Percentiles rank a stretch among this genome's conserved stretches.
These are phyloP conservation scores for Xylaria cubensis DNA, from an alignment of 495 filamentous ascomycete genomes.

Conservation along the genomic window DNA sequence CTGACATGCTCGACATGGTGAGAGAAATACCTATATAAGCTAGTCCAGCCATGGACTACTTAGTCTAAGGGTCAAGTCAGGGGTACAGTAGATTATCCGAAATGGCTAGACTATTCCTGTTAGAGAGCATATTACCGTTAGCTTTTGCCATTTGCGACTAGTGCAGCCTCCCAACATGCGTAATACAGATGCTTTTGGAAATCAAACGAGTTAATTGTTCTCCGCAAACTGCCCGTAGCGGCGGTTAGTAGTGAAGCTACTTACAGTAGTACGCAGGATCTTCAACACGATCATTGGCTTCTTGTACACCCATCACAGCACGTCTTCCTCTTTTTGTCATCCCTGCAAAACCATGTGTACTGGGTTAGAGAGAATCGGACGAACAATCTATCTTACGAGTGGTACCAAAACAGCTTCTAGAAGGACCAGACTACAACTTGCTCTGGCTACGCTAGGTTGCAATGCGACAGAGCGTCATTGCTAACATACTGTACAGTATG, in stretches of 20 bases:
- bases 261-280: not conserved
- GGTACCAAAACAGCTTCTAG: not conserved
- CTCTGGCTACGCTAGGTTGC: not conserved
- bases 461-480: not conserved
- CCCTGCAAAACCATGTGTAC: conserved; percentile 6
- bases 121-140: not conserved
- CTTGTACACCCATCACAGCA: conserved; percentile 11
- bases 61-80: not conserved
- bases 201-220: not conserved
- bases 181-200: not conserved
- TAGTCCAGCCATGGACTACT: not conserved
- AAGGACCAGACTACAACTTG: not conserved
- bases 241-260: not conserved
- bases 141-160: not conserved
- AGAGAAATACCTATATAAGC: not conserved
- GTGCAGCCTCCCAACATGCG: not conserved
- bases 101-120: not conserved
- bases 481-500: not conserved
- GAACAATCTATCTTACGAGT: not conserved
- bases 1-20: not conserved
- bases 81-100: not conserved
- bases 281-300: not conserved
- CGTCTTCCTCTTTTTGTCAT: not conserved
- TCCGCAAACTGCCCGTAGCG: not conserved
- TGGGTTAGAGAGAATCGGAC: not conserved